Conservation (phyloP, 2,329 filamentous ascomycete species). For the Rutstroemia sp. region DNA sequence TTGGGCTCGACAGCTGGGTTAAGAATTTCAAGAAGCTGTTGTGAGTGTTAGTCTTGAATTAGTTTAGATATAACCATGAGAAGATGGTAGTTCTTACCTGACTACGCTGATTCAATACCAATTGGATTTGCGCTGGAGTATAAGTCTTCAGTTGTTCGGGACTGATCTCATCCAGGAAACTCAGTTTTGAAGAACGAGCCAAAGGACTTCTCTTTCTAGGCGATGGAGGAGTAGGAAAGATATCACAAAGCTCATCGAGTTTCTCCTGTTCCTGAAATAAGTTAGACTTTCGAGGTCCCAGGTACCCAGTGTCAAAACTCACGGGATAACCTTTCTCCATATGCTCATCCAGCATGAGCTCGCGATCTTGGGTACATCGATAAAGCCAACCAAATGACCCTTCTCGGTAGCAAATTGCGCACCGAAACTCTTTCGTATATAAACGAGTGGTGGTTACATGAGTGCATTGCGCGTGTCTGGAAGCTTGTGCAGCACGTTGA, state of each 20-base stretch:
- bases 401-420: constrained; percentile 48
- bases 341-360: constrained; percentile 36
- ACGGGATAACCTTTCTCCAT: constrained; percentile 27
- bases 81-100: constrained; percentile 32
- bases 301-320: constrained; percentile 5
- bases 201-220: constrained; percentile 20
- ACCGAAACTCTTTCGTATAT: constrained; percentile 46
- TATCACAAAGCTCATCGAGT: constrained; percentile 21
- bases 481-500: background rate
- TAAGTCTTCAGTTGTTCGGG: constrained; percentile 39
- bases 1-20: background rate
- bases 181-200: constrained; percentile 16
- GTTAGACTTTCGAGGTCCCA: constrained; percentile 17
- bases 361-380: constrained; percentile 59
- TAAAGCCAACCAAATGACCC: constrained; percentile 66
- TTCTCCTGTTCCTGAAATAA: constrained; percentile 19
- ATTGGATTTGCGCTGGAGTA: constrained; percentile 39
- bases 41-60: background rate
- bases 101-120: constrained; percentile 43
- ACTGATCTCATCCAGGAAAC: constrained; percentile 34
- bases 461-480: constrained; percentile 42
- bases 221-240: constrained; percentile 15
- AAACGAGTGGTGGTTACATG: constrained; percentile 63
- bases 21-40: constrained; percentile 2
- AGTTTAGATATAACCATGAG: background rate